These are phyloP conservation scores for Nowakowskiella sp. DNA, from an alignment of 192 early-diverging fungal genomes.

Conservation along the genomic window DNA sequence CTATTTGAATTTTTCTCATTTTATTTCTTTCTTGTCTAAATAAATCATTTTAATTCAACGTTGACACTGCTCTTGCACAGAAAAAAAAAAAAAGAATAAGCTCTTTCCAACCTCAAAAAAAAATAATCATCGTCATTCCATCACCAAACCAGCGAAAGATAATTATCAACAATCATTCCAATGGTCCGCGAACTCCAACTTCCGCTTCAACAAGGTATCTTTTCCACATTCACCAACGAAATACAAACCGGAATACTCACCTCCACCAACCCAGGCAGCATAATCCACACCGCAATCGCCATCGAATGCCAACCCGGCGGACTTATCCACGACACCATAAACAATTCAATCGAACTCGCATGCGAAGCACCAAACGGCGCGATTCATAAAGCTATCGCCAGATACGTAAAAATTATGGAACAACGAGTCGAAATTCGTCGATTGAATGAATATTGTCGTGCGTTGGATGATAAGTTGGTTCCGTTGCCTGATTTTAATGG, in stretches of 20 bases:
- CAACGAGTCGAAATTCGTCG: no score
- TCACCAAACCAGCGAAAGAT: not conserved
- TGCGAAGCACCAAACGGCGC: no score
- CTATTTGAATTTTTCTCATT: conserved; percentile 1
- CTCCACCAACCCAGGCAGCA: conserved; percentile 12
- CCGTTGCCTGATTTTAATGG: no score
- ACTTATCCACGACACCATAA: conserved; percentile 30
- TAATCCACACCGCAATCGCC: no score
- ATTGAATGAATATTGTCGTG: no score
- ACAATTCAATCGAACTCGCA: no score
- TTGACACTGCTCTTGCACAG: not conserved
- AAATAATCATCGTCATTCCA: conserved; percentile 3
- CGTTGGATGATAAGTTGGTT: no score
- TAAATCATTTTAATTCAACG: not conserved
- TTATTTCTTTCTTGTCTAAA: not conserved
- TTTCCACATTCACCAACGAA: not conserved
- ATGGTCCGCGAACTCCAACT: conserved; percentile 7
- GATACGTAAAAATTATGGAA: no score
- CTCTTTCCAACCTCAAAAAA: not conserved
- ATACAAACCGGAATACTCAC: conserved; percentile 3
- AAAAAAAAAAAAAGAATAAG: no score
- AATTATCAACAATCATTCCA: conserved; percentile 5
- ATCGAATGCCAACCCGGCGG: conserved; percentile 27
- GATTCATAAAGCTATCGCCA: no score
- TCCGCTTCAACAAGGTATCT: conserved; percentile 5